Percentiles rank a stretch among this genome's conserved stretches.
Conservation (phyloP, 2,329 filamentous ascomycete genomes). For the Cordyceps farinosa region DNA sequence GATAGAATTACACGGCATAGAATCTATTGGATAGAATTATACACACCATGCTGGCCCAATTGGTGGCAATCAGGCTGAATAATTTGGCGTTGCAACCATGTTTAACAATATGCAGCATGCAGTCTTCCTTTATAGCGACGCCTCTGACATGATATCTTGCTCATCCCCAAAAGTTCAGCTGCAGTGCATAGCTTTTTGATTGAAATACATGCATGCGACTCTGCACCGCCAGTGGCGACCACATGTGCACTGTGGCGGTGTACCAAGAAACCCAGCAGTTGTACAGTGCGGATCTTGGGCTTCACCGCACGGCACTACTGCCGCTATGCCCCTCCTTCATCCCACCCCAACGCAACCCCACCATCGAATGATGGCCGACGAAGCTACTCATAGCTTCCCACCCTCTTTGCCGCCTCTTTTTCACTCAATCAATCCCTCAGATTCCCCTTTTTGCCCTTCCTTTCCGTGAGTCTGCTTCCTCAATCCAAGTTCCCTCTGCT, state of each 20-base stretch:
- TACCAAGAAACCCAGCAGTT: background rate
- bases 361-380: constrained; percentile 13
- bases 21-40: background rate
- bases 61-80: background rate
- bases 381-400: constrained; percentile 17
- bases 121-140: background rate
- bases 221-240: background rate
- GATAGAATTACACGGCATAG: background rate
- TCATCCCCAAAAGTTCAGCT: background rate
- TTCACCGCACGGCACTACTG: constrained; percentile 6
- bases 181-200: background rate
- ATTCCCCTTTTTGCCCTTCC: constrained; percentile 14
- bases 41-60: background rate
- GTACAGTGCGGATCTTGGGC: constrained; percentile 15
- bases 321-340: constrained; percentile 11
- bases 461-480: background rate
- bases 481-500: background rate
- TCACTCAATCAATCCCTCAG: constrained; percentile 22
- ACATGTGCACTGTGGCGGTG: constrained; percentile 16
- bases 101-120: background rate
- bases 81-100: background rate
- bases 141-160: background rate
- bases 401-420: constrained; percentile 16
- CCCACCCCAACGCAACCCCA: constrained; percentile 15
- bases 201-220: background rate